Conservation (phyloP, 1,139 yeast genomes). For the Diutina siamensis region DNA sequence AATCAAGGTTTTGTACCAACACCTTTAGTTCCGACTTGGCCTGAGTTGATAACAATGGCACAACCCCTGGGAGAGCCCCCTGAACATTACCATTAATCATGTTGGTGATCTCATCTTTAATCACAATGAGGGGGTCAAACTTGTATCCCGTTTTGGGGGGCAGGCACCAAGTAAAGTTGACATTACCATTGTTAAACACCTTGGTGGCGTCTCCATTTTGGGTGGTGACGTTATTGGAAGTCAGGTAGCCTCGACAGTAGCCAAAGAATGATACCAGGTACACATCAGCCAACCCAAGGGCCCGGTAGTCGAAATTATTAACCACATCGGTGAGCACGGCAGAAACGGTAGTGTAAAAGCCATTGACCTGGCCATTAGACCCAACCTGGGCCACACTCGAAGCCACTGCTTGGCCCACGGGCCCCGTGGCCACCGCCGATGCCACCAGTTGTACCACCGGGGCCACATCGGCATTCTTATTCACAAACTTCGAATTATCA, state of each 20-base stretch:
- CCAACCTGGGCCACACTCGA: neutral
- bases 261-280: constrained; percentile 65
- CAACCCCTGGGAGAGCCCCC: constrained; percentile 8
- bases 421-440: neutral
- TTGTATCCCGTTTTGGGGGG: constrained; percentile 33
- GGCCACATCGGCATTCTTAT: neutral
- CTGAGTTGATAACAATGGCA: constrained; percentile 11
- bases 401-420: neutral
- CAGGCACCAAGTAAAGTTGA: constrained; percentile 46
- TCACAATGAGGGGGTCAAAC: constrained; percentile 41
- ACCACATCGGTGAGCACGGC: constrained; percentile 10
- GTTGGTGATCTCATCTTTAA: constrained; percentile 29
- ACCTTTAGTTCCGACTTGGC: constrained; percentile 15
- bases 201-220: constrained; percentile 11
- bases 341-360: constrained; percentile 5
- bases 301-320: constrained; percentile 12
- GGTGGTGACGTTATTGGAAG: constrained; percentile 6
- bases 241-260: constrained; percentile 47
- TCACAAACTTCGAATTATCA: neutral
- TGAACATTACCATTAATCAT: constrained; percentile 20
- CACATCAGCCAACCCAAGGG: constrained; percentile 46
- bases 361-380: neutral
- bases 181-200: constrained; percentile 23
- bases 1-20: constrained; percentile 20
- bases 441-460: neutral